Evolutionary conservation across 192 early-diverging fungal genomes (phyloP), one percentile per base, ranked within the genome.

Genomic region (Coemansia sp.): DNA sequence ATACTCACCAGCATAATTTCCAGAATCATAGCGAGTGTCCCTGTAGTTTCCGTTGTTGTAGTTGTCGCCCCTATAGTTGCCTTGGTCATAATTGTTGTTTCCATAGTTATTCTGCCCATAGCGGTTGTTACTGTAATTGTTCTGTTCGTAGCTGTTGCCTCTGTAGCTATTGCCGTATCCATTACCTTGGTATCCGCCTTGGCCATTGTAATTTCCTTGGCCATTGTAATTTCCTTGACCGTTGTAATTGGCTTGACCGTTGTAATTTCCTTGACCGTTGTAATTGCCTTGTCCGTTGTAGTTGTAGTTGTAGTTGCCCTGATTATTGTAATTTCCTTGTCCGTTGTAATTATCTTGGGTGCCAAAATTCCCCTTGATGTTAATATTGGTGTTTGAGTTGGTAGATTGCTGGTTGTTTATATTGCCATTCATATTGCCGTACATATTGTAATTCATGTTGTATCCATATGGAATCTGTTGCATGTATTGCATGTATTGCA

Each of bases 381-480:
- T 59, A 18, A 59, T 59, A 34, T 59, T 59, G 57, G 30, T 59
- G n/a, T 59, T 59, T 5, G 35, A 36, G 24, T 59, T 35, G 5
- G n/a, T n/a, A 2, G 5, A 18, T 14, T 59, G 12, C 35, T 59
- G 30, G 18, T 10, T 18, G 35, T 59, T 59, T 34, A 59, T 59
- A n/a, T 59, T n/a, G 26, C 33, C 14, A 38, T 59, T 59, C 57
- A 59, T 59, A 38, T 58, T 58, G 30, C 24, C 11, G n/a, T 36
- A 18, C 56, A 58, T 58, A 58, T 59, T 38, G 33, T n/a, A 6
- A 16, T 59, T 59, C 57, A 59, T 59, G 35, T 38, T 59, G 18
- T 36, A 21, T 18, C 35, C 24, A 26, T 59, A 21, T n/a, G 15
- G 30, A 34, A 59, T 35, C 10, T 53, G 20, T 35, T 59, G 57